Base-by-base conservation (phyloP, 257 asterid species). In the Linaria vulgaris region DNA sequence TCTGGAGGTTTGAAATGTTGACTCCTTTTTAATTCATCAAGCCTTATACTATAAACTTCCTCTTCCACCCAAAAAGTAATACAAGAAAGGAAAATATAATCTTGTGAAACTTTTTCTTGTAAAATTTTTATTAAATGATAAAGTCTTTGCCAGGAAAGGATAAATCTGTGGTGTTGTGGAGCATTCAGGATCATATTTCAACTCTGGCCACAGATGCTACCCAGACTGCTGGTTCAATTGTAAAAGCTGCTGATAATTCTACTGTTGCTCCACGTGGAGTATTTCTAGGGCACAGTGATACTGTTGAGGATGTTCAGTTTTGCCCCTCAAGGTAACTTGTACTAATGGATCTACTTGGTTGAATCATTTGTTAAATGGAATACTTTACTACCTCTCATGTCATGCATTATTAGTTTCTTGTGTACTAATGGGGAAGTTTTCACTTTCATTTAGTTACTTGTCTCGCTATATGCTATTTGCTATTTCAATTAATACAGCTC, bases 241-340 rank as follows among this genome's bases (percentile, higher is more conserved):
- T 83, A 51, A 94, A 87, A 73, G 38, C 95, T 68, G 83, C 84
- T 76, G 92, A 85, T 73, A 79, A 76, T 86, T 72, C 96, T 64
- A 71, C 95, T 47, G 81, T 94, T 83, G 95, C 88, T 20, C 96
- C 99, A 50, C 96, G 97, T 50, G 97, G 96, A 30, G 64, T 88
- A 63, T 94, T 94, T 72, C 79, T 77, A 41, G 99, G 99, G 64
- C 98, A 91, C 72, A 78, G 63, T 55, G 98, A 91, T 65, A 91
- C 98, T 45, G 98, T 91, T 69, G 98, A 88, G 78, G 98, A 91
- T 71, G 96, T 91, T 70, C 98, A 91, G 69, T 91, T 91, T 71
- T 91, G 97, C 79, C 98, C 98, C 22, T 81, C 95, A 51, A 94
- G 99, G 99, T 94, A 80, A 75, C 57, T 61, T 50, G 25, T 56